Conservation (phyloP, 148 eudicot species). For the Salicornia ramosissima region DNA sequence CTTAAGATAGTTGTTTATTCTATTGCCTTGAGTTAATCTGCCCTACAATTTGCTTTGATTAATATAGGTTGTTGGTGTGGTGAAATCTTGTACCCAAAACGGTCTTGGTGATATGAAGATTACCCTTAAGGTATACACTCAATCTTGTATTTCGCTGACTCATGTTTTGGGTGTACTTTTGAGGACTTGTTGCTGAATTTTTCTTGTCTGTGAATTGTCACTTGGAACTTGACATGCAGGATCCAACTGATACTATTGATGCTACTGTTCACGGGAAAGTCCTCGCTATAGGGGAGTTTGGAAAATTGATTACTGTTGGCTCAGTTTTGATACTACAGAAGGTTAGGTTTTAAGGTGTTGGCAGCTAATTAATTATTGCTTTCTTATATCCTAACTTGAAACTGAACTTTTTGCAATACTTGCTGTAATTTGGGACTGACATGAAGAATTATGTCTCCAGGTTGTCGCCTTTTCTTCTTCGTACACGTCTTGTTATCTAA, state of each 20-base stretch:
- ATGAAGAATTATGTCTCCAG: conserved; percentile 36
- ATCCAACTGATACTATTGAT: conserved; percentile 67
- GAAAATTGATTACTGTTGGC: conserved; percentile 54
- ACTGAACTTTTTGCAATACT: not conserved
- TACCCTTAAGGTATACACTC: conserved; percentile 53
- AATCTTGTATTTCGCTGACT: not conserved
- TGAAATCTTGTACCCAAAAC: conserved; percentile 68
- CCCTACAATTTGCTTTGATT: not conserved
- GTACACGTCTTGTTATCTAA: conserved; percentile 50
- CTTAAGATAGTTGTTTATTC: not conserved
- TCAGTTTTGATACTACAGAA: conserved; percentile 65
- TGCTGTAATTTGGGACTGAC: conserved; percentile 6
- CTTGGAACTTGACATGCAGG: conserved; percentile 37
- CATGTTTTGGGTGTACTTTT: not conserved
- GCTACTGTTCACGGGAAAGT: conserved; percentile 81
- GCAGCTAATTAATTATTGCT: not conserved
- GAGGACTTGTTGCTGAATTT: not conserved
- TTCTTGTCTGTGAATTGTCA: not conserved
- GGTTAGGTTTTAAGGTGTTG: conserved; percentile 33
- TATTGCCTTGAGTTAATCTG: not conserved
- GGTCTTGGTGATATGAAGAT: conserved; percentile 80
- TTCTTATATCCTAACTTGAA: not conserved
- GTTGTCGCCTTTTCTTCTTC: conserved; percentile 65
- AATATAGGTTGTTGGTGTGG: conserved; percentile 73
- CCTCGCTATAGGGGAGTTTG: conserved; percentile 41